These are phyloP conservation scores for Malbranchea cinnamomea DNA, from an alignment of 2,329 filamentous ascomycete genomes.

Conservation along the genomic window DNA sequence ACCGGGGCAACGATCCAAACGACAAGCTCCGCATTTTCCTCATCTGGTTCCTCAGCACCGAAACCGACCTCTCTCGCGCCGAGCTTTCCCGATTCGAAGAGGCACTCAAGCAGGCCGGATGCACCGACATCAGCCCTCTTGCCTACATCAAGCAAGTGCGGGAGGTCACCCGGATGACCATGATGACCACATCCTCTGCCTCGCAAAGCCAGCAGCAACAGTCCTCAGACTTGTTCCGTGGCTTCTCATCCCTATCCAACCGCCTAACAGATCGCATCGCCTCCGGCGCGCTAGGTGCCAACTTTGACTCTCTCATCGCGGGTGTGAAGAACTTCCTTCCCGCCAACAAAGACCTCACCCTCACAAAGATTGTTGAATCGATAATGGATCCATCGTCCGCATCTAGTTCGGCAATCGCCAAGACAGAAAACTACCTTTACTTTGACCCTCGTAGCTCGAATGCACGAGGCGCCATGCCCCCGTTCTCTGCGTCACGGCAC, in stretches of 20 bases:
- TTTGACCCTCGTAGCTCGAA: slow-evolving; percentile 92
- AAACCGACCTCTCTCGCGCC: slow-evolving; percentile 66
- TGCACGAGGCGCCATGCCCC: slow-evolving; percentile 79
- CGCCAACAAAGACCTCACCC: slow-evolving; percentile 81
- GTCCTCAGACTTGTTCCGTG: slow-evolving; percentile 65
- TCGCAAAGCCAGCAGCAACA: slow-evolving; percentile 46
- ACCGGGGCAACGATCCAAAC: slow-evolving; percentile 67
- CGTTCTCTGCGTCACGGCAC: slow-evolving; percentile 42
- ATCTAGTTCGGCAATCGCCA: slow-evolving; percentile 80
- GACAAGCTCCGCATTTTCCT: slow-evolving; percentile 92
- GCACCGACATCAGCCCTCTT: slow-evolving; percentile 58
- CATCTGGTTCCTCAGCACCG: slow-evolving; percentile 92
- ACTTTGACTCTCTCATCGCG: slow-evolving; percentile 86
- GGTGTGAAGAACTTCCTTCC: slow-evolving; percentile 98
- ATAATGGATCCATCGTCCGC: slow-evolving; percentile 92
- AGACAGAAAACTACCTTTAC: slow-evolving; percentile 93
- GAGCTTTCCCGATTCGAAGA: slow-evolving; percentile 82
- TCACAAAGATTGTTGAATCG: slow-evolving; percentile 96
- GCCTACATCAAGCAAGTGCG: slow-evolving; percentile 83
- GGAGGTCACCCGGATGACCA: slow-evolving; percentile 93
- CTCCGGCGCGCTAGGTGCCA: slow-evolving; percentile 70
- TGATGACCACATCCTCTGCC: slow-evolving; percentile 72
- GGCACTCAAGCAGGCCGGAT: slow-evolving; percentile 57
- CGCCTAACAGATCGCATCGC: slow-evolving; percentile 89
- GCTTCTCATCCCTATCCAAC: slow-evolving; percentile 81